Percentiles rank a stretch among this genome's conserved stretches.
Evolutionary conservation across 140 eudicot species (phyloP).

Genomic region (Stevia rebaudiana): DNA sequence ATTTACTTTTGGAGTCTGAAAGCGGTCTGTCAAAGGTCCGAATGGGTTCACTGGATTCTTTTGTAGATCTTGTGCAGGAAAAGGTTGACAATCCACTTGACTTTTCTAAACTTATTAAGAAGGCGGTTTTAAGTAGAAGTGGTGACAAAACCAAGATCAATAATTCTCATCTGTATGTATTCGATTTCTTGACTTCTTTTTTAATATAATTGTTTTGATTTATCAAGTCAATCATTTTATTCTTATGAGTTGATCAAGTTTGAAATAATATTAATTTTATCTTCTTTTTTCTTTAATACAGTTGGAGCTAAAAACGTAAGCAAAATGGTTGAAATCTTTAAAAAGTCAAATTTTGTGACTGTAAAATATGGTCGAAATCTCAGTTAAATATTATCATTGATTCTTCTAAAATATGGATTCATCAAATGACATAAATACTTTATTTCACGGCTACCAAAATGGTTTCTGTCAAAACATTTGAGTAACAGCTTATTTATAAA

Average conservation of each 20-base stretch:
- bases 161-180: slow-evolving; percentile 81
- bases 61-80: slow-evolving; percentile 67
- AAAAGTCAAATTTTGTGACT: background rate
- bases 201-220: slow-evolving; percentile 10
- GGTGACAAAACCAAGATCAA: slow-evolving; percentile 52
- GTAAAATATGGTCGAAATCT: background rate
- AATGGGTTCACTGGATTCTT: slow-evolving; percentile 59
- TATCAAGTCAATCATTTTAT: background rate
- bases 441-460: background rate
- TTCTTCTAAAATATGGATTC: background rate
- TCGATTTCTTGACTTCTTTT: slow-evolving; percentile 14
- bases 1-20: slow-evolving; percentile 65
- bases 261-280: background rate
- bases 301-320: background rate
- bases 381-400: background rate
- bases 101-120: slow-evolving; percentile 64
- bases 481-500: background rate
- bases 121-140: slow-evolving; percentile 66
- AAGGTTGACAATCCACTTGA: slow-evolving; percentile 80
- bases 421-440: background rate
- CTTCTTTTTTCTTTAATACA: background rate
- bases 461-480: slow-evolving; percentile 1
- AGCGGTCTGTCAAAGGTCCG: slow-evolving; percentile 45
- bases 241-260: background rate
- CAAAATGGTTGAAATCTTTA: background rate